Evolutionary conservation across 2,329 filamentous ascomycete genomes (phyloP).

Genomic region (Fusarium sp.): DNA sequence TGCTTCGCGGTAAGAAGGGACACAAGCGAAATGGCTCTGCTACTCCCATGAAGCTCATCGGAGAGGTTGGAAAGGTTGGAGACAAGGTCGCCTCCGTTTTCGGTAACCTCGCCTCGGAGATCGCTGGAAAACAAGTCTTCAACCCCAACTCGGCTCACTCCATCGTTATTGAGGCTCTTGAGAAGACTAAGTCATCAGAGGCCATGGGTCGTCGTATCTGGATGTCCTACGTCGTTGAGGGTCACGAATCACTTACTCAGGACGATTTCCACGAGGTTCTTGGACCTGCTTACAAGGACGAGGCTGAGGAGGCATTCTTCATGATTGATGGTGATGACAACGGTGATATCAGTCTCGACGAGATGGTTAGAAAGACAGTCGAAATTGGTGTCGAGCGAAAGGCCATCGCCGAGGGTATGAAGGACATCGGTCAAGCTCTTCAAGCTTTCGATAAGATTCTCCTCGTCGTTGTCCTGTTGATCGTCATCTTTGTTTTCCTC

Average conservation of each 20-base stretch:
- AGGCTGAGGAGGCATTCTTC: slow-evolving; percentile 87
- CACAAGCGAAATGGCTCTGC: slow-evolving; percentile 67
- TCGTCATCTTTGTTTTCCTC: slow-evolving; percentile 86
- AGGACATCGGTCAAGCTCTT: slow-evolving; percentile 96
- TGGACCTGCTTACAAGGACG: slow-evolving; percentile 75
- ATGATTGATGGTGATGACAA: slow-evolving; percentile 88
- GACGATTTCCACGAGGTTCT: slow-evolving; percentile 92
- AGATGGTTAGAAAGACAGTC: slow-evolving; percentile 89
- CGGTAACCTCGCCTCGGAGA: slow-evolving; percentile 92
- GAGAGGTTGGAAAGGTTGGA: slow-evolving; percentile 82
- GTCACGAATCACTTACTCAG: slow-evolving; percentile 78
- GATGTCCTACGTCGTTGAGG: slow-evolving; percentile 98
- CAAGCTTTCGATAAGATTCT: slow-evolving; percentile 89
- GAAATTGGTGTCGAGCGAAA: slow-evolving; percentile 89
- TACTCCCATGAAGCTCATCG: slow-evolving; percentile 83
- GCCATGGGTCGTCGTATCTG: slow-evolving; percentile 94
- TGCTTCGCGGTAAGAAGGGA: slow-evolving; percentile 66
- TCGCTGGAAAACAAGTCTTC: slow-evolving; percentile 95
- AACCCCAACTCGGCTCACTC: slow-evolving; percentile 92
- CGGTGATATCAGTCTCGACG: slow-evolving; percentile 92
- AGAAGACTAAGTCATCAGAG: slow-evolving; percentile 85
- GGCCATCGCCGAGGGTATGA: slow-evolving; percentile 91
- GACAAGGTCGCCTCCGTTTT: slow-evolving; percentile 95
- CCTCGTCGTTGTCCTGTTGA: slow-evolving; percentile 80
- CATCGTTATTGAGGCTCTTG: slow-evolving; percentile 87